phyloP scores from a whole-genome alignment of 1,284 basidiomycete species.

The Tylopilus orsonianus region DNA sequence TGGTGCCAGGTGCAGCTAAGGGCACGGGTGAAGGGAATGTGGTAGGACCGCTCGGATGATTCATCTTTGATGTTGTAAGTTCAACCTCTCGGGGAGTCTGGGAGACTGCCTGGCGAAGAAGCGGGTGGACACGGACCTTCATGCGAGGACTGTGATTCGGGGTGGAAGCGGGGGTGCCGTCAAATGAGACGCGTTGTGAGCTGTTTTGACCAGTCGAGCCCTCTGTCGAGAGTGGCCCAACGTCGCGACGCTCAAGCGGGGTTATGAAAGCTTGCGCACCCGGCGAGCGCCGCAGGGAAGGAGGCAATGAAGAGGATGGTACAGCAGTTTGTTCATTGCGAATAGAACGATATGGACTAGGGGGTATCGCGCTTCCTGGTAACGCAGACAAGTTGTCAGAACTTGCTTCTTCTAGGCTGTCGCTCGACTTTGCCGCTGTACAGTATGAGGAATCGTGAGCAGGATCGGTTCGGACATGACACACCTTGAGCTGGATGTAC shows the following conservation, averaged over 20 bases:
- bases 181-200: slow-evolving; percentile 43
- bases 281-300: slow-evolving; percentile 22
- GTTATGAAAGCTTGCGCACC: slow-evolving; percentile 24
- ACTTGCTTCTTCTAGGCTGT: slow-evolving; percentile 32
- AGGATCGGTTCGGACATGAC: not conserved
- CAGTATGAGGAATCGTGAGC: not conserved
- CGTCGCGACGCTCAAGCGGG: slow-evolving; percentile 16
- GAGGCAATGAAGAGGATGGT: slow-evolving; percentile 29
- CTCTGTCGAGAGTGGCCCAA: slow-evolving; percentile 29
- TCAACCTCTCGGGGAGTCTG: slow-evolving; percentile 13
- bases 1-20: slow-evolving; percentile 1
- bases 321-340: slow-evolving; percentile 21
- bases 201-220: slow-evolving; percentile 31
- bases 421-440: slow-evolving; percentile 11
- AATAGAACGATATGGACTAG: slow-evolving; percentile 26
- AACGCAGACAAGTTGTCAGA: slow-evolving; percentile 43
- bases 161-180: slow-evolving; percentile 37
- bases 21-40: slow-evolving; percentile 17
- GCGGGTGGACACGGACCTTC: slow-evolving; percentile 24
- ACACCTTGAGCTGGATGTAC: slow-evolving; percentile 10
- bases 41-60: slow-evolving; percentile 12
- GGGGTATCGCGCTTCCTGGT: slow-evolving; percentile 34
- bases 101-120: slow-evolving; percentile 21
- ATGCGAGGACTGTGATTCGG: slow-evolving; percentile 32
- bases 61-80: slow-evolving; percentile 15